A percentile compares a stretch with the other conserved stretches of the same genome.
Evolutionary conservation across 1,139 yeast species (phyloP).

Genomic region (Yamadazyma buinensis): DNA sequence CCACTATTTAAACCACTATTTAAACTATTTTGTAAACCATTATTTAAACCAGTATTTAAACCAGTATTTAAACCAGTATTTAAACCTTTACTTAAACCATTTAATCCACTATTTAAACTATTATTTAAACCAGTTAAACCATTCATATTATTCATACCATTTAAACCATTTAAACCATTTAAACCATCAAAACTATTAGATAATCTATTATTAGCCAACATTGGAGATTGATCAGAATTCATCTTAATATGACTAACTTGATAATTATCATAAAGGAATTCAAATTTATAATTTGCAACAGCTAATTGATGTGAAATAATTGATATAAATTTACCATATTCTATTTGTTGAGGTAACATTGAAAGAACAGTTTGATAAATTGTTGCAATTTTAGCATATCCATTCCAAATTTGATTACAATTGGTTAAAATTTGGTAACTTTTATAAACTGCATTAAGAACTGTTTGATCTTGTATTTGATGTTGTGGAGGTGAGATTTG

Average conservation of each 20-base stretch:
- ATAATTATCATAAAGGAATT: slow-evolving; percentile 44
- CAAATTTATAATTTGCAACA: slow-evolving; percentile 29
- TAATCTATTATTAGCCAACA: not conserved
- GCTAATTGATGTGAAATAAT: slow-evolving; percentile 27
- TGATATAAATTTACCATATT: slow-evolving; percentile 42
- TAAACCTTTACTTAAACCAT: not conserved
- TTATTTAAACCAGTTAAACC: not conserved
- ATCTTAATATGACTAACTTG: slow-evolving; percentile 43
- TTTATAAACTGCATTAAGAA: slow-evolving; percentile 26
- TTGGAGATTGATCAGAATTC: slow-evolving; percentile 7
- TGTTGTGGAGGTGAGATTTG: not conserved
- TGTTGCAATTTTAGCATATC: slow-evolving; percentile 30
- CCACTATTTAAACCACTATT: no score
- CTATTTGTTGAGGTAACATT: slow-evolving; percentile 26
- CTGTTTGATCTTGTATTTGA: slow-evolving; percentile 5
- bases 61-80: no score
- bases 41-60: no score
- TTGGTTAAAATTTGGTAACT: slow-evolving; percentile 32
- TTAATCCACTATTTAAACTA: not conserved
- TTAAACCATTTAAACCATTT: not conserved
- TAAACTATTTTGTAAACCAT: no score
- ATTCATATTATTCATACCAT: no score
- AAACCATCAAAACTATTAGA: not conserved
- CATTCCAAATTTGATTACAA: slow-evolving; percentile 36
- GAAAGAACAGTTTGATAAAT: slow-evolving; percentile 32